Conservation (phyloP, 2,329 filamentous ascomycete genomes). For the Coleophoma crateriformis region DNA sequence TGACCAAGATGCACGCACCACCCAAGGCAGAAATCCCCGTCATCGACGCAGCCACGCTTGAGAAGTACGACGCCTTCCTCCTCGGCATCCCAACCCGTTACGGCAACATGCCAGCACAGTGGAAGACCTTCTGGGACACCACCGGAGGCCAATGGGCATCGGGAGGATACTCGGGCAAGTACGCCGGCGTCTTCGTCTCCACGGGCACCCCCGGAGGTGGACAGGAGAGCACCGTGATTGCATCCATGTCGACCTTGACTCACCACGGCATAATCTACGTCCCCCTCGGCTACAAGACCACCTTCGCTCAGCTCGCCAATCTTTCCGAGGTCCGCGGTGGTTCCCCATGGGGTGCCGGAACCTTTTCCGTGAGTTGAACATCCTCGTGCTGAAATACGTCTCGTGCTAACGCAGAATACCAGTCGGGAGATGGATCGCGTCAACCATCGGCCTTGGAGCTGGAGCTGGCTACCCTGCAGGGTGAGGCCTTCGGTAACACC, state of each 20-base stretch:
- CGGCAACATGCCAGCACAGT: slow-evolving; percentile 96
- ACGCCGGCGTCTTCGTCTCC: slow-evolving; percentile 84
- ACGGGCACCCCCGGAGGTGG: slow-evolving; percentile 83
- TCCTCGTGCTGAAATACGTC: slow-evolving; percentile 6
- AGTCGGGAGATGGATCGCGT: slow-evolving; percentile 71
- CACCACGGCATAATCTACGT: slow-evolving; percentile 97
- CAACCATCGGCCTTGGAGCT: slow-evolving; percentile 74
- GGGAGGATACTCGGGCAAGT: slow-evolving; percentile 80
- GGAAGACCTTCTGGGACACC: slow-evolving; percentile 84
- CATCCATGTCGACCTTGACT: slow-evolving; percentile 75
- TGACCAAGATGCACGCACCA: slow-evolving; percentile 87
- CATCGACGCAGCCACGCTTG: slow-evolving; percentile 52
- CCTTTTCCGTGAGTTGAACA: slow-evolving; percentile 59
- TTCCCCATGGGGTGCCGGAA: slow-evolving; percentile 88
- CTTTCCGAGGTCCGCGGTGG: slow-evolving; percentile 80
- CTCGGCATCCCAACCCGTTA: slow-evolving; percentile 94
- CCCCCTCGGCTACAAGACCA: slow-evolving; percentile 85
- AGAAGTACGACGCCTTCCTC: slow-evolving; percentile 80
- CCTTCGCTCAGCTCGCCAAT: slow-evolving; percentile 66
- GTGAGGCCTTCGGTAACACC: slow-evolving; percentile 75
- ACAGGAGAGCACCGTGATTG: slow-evolving; percentile 82
- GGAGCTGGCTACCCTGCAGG: slow-evolving; percentile 74
- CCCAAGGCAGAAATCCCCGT: slow-evolving; percentile 66
- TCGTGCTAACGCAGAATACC: neutral
- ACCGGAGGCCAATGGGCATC: slow-evolving; percentile 78